These are phyloP conservation scores for Lagerstroemia speciosa DNA, from an alignment of 345 rosid species.

Conservation along the genomic window DNA sequence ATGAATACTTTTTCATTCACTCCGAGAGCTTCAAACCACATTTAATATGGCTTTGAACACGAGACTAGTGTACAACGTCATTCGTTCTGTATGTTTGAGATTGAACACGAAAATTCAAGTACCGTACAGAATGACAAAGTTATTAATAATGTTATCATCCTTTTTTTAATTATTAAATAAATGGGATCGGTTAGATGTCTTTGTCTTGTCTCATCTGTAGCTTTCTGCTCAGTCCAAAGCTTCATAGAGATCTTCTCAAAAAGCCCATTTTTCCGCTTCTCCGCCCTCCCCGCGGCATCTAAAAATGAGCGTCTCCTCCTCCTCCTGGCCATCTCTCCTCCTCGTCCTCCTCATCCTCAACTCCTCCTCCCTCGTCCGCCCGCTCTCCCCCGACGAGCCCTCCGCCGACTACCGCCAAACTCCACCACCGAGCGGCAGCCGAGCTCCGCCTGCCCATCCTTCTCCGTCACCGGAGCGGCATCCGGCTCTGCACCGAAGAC, in stretches of 20 bases:
- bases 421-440: background rate
- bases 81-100: too few species aligned
- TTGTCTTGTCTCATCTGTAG: slow-evolving; percentile 16
- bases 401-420: background rate
- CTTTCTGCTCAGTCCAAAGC: background rate
- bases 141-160: too few species aligned
- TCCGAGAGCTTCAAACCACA: too few species aligned
- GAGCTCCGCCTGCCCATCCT: background rate
- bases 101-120: too few species aligned
- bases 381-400: slow-evolving; percentile 9
- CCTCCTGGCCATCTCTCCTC: background rate
- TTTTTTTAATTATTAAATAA: background rate
- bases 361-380: slow-evolving; percentile 1
- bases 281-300: background rate
- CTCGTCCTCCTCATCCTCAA: background rate
- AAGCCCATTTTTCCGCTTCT: slow-evolving; percentile 1
- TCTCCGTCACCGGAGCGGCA: slow-evolving; percentile 12
- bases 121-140: too few species aligned
- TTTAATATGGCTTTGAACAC: too few species aligned
- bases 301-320: slow-evolving; percentile 1
- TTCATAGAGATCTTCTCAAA: background rate
- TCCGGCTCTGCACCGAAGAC: slow-evolving; percentile 8
- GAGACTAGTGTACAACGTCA: too few species aligned
- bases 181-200: background rate
- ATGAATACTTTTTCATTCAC: too few species aligned